A percentile compares a stretch with the other conserved stretches of the same genome.
These are phyloP conservation scores for Sporothrix globosa DNA, from an alignment of 2,329 filamentous ascomycete species.

Conservation along the genomic window DNA sequence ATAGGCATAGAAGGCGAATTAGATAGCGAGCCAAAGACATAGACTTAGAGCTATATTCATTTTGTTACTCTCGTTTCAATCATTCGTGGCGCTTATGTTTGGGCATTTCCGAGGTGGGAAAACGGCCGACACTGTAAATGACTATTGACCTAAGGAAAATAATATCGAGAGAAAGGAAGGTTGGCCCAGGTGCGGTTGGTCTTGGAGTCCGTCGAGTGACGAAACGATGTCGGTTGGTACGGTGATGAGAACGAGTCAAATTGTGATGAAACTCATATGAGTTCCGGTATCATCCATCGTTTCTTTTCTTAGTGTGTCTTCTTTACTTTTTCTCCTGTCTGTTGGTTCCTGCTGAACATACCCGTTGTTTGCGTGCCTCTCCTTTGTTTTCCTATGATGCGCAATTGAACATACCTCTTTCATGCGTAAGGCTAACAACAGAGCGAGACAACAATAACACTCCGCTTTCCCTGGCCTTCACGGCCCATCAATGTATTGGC, in stretches of 20 bases:
- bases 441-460: background rate
- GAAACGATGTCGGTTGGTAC: background rate
- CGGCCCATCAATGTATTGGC: background rate
- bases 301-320: background rate
- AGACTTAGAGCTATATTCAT: too few relatives aligned
- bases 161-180: too few relatives aligned
- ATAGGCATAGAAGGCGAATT: background rate
- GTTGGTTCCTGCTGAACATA: background rate
- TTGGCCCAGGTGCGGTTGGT: too few relatives aligned
- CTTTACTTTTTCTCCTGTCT: background rate
- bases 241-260: too few relatives aligned
- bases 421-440: background rate
- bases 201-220: too few relatives aligned
- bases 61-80: too few relatives aligned
- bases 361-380: background rate
- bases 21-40: background rate
- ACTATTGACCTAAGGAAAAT: too few relatives aligned
- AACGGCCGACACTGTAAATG: too few relatives aligned
- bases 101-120: too few relatives aligned
- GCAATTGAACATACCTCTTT: slow-evolving; percentile 1
- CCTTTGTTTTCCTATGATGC: background rate
- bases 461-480: background rate
- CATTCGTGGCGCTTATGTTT: too few relatives aligned
- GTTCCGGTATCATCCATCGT: background rate
- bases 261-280: background rate